Base-by-base conservation (phyloP, 768 basidiomycete species). In the Asterophora lycoperdoides region DNA sequence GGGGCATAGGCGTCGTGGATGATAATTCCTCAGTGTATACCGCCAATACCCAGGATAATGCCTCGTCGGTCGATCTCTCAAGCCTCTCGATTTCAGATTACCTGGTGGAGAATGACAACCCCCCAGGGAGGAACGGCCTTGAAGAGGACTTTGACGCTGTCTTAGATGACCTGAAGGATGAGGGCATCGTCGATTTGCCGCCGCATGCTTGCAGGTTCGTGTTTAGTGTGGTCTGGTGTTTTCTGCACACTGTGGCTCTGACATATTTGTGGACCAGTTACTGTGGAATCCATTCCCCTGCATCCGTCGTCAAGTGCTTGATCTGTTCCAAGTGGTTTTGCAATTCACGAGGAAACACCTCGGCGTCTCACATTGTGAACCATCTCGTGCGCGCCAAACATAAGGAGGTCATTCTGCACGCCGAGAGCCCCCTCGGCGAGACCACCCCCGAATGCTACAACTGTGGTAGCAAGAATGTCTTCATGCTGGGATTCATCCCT, bases 361-460 rank as follows among this genome's bases (percentile, higher is more conserved):
- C 94, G 1, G 93, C 94, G 1, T 98, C 95, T 1, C 96, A 99
- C 65, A 98, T 99, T 59, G 95, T 99, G 56, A 97, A 97, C 67
- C 96, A 99, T 71, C 81, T 99, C 51, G 96, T 99, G 41, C 92
- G 95, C 61, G 94, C 96, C 26, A 97, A 97, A 70, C 96, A 99
- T 73, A 97, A 97, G 72, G 96, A 99, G 64, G 95, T 99, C 53
- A 90, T 95, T 52, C 71, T 99, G 26, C 96, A 99, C 62, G 87
- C 89, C 43, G 95, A 98, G 60, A 88, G 89, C 50, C 92, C 95
- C 2, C 76, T 99, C 3, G 96, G 96, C 1, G 96, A 98, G 69
- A 98, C 96, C 1, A 89, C 91, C 0, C 96, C 96, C 0, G 96
- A 99, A 71, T 99, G 96, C 66, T 99, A 99, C 75, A 94, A 93